Evolutionary conservation across 164 flowering plant species (phyloP).

Genomic region (Houttuynia cordata): DNA sequence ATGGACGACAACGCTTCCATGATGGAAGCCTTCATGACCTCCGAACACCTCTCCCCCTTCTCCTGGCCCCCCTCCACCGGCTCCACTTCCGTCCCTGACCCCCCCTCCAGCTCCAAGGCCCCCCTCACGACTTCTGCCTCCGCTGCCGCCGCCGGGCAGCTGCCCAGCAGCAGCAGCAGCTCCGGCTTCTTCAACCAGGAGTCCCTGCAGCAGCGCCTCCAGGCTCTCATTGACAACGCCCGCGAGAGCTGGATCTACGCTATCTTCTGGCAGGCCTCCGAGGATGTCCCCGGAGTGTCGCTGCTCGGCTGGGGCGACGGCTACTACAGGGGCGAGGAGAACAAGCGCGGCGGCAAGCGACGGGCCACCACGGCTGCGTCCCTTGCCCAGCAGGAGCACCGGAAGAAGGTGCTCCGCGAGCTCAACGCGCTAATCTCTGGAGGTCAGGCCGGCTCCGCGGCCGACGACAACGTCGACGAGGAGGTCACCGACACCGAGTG

Average conservation of each 20-base stretch:
- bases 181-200: slow-evolving; percentile 43
- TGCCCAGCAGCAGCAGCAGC: slow-evolving; percentile 7
- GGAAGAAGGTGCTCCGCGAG: slow-evolving; percentile 68
- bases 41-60: slow-evolving; percentile 43
- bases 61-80: slow-evolving; percentile 31
- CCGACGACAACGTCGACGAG: slow-evolving; percentile 50
- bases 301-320: slow-evolving; percentile 86
- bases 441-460: slow-evolving; percentile 1
- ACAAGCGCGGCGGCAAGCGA: slow-evolving; percentile 14
- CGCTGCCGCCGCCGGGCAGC: slow-evolving; percentile 1
- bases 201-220: slow-evolving; percentile 71
- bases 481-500: slow-evolving; percentile 95
- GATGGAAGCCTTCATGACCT: slow-evolving; percentile 70
- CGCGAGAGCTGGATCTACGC: slow-evolving; percentile 84
- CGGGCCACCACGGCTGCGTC: slow-evolving; percentile 17
- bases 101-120: too few species aligned
- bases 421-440: slow-evolving; percentile 71
- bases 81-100: slow-evolving; percentile 1
- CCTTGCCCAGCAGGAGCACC: slow-evolving; percentile 53
- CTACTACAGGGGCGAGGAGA: slow-evolving; percentile 73
- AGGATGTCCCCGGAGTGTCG: slow-evolving; percentile 31
- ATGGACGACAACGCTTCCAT: slow-evolving; percentile 61
- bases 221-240: slow-evolving; percentile 58
- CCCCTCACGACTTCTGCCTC: too few species aligned
- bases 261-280: slow-evolving; percentile 81